These are phyloP conservation scores for Pelargonium fulgidum DNA, from an alignment of 441 rosid species.

Conservation along the genomic window DNA sequence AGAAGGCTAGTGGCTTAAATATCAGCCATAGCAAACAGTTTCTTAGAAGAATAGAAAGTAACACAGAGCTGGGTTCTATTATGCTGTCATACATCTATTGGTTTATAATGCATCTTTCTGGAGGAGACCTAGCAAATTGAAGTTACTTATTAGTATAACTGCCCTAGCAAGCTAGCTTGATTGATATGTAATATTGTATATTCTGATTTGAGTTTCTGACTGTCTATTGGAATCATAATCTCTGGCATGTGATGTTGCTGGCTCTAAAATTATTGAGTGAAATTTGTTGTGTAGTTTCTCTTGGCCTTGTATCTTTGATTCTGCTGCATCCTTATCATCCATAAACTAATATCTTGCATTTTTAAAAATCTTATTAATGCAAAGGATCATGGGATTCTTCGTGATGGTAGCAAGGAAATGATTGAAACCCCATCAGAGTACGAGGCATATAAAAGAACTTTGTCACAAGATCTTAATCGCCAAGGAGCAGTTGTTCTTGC, in stretches of 20 bases:
- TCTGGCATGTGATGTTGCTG: constrained; percentile 2
- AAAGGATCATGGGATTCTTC: constrained; percentile 78
- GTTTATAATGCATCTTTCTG: neutral
- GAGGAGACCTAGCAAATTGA: neutral
- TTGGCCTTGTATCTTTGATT: constrained; percentile 5
- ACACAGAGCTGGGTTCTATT: neutral
- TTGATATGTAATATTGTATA: neutral
- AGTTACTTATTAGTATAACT: neutral
- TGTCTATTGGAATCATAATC: neutral
- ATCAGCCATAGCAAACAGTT: too few species aligned
- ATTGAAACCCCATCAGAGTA: constrained; percentile 38
- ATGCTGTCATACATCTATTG: neutral
- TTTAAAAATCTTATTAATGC: constrained; percentile 11
- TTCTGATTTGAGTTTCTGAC: constrained; percentile 10
- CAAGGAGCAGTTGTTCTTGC: constrained; percentile 95
- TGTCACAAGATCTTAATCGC: constrained; percentile 74
- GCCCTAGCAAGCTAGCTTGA: neutral
- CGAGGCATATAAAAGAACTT: constrained; percentile 57
- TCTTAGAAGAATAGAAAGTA: neutral
- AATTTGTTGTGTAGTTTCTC: neutral
- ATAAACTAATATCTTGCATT: constrained; percentile 8
- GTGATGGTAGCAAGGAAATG: constrained; percentile 56
- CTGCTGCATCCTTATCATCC: neutral
- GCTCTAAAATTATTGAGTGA: neutral
- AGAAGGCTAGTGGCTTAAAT: too few species aligned